Evolutionary conservation across 2,329 filamentous ascomycete genomes (phyloP), one percentile per base, ranked within the genome.

Genomic region (Apiospora sp.): DNA sequence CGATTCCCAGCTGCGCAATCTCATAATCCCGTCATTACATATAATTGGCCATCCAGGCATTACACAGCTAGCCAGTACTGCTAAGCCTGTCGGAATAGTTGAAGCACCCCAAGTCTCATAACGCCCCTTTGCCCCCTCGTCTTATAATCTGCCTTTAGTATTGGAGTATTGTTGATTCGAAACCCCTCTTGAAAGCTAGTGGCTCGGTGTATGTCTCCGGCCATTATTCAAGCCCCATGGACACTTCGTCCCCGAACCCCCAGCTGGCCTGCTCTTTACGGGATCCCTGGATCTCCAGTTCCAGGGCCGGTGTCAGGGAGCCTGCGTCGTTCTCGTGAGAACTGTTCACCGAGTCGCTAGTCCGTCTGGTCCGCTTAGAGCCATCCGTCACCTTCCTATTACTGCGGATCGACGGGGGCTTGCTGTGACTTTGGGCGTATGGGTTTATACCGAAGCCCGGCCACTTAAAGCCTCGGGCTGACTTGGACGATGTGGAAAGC

Each of bases 191-290:
- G n/a, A 5, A 49, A n/a, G 6, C 14, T 24, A 4, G 3, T 27
- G 12, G n/a, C 1, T n/a, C 4, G 49, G n/a, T 24, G 37, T 41
- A 30, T 30, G n/a, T 10, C 10, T n/a, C 58, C 16, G 8, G 7
- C 16, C 14, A 48, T 68, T 43, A 68, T 46, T 44, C 67, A 3
- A 68, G 67, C 41, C 91, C 92, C 93, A 97, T 96, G 78, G 92
- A 88, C 34, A 93, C 91, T 79, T 97, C 94, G 80, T 98, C 95
- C 0, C 93, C 93, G 69, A 97, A 88, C 0, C 94, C 93, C 91
- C 94, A 95, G 77, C 90, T 89, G 3, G 82, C 88, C 76, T 84
- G 91, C 76, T 88, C 90, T 78, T 83, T 85, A 75, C 86, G 82
- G 75, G 87, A 80, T 75, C 86, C 85, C 81, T 90, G 85, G 78